Conservation (phyloP, 208 protist genomes). For the Novymonas esmeraldas region DNA sequence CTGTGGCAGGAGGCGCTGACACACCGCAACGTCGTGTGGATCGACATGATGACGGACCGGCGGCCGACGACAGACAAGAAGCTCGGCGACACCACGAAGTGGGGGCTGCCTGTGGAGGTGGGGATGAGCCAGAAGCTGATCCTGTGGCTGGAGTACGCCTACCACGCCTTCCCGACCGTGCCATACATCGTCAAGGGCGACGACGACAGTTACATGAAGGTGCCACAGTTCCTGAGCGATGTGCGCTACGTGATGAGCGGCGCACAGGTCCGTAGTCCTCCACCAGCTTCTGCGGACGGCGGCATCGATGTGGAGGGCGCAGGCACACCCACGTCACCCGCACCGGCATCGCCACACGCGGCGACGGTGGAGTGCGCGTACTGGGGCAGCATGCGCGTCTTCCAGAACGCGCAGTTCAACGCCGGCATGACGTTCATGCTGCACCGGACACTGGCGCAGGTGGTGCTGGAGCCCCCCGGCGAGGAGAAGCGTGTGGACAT, state of each 20-base stretch:
- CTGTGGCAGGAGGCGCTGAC: slow-evolving; percentile 38
- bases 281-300: too few relatives aligned
- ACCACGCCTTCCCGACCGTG: slow-evolving; percentile 36
- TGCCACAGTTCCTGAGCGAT: slow-evolving; percentile 56
- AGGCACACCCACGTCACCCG: too few relatives aligned
- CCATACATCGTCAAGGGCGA: slow-evolving; percentile 52
- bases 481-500: neutral
- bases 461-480: slow-evolving; percentile 7
- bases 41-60: slow-evolving; percentile 38
- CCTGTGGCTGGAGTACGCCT: slow-evolving; percentile 42
- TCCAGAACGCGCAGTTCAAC: neutral
- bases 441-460: slow-evolving; percentile 6
- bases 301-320: too few relatives aligned
- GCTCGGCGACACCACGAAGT: slow-evolving; percentile 17
- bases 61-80: slow-evolving; percentile 21
- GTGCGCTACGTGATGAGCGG: slow-evolving; percentile 4
- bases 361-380: slow-evolving; percentile 25
- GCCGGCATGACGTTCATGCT: slow-evolving; percentile 23
- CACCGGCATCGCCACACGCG: neutral
- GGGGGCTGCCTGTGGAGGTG: slow-evolving; percentile 38
- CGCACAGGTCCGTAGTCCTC: too few relatives aligned
- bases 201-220: slow-evolving; percentile 54
- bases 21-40: slow-evolving; percentile 32
- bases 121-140: slow-evolving; percentile 48
- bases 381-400: slow-evolving; percentile 21